A percentile compares a stretch with the other conserved stretches of the same genome.
These are phyloP conservation scores for Moringa oleifera DNA, from an alignment of 345 rosid species.

Conservation along the genomic window DNA sequence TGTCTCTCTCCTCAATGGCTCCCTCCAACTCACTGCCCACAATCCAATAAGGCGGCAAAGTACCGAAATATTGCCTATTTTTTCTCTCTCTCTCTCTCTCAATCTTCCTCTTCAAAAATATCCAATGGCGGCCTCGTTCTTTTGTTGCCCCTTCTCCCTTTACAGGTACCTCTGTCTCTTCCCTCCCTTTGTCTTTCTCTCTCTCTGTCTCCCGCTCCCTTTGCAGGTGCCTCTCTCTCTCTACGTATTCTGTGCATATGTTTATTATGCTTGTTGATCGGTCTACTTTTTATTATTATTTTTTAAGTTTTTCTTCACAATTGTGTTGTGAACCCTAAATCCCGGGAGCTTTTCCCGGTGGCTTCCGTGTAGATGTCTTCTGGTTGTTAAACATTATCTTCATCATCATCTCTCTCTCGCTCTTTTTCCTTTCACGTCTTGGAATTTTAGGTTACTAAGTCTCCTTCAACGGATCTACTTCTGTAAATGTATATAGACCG, in stretches of 20 bases:
- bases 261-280: neutral
- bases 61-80: too few relatives aligned
- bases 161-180: constrained; percentile 14
- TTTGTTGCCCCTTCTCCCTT: neutral
- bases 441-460: neutral
- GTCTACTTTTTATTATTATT: neutral
- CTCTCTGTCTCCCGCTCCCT: too few relatives aligned
- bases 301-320: neutral
- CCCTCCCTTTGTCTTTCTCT: too few relatives aligned
- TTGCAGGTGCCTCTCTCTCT: too few relatives aligned
- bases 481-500: neutral
- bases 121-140: constrained; percentile 18
- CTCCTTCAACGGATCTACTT: neutral
- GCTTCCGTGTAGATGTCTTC: neutral
- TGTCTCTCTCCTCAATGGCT: too few relatives aligned
- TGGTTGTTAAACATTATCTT: neutral
- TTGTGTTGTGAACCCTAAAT: constrained; percentile 10
- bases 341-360: neutral
- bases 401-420: neutral
- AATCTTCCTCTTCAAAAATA: neutral
- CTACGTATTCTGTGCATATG: too few relatives aligned
- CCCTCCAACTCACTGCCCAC: too few relatives aligned
- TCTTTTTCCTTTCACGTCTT: neutral
- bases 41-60: too few relatives aligned
- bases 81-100: too few relatives aligned